phyloP scores from a whole-genome alignment of 2,329 filamentous ascomycete genomes.

The Zopfia rhizophila region DNA sequence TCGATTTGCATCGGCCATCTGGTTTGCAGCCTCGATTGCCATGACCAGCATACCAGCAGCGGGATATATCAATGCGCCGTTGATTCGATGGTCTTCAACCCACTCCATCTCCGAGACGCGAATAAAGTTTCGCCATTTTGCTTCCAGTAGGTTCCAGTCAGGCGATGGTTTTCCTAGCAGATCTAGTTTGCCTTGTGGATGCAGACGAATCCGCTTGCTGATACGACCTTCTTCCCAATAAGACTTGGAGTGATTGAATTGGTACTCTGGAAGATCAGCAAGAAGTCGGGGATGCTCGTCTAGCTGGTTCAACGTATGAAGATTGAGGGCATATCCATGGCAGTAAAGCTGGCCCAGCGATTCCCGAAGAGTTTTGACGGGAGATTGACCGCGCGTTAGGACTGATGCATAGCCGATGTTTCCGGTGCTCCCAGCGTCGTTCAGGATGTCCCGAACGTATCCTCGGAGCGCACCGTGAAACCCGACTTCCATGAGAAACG shows the following conservation, averaged over 20 bases:
- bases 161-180: constrained; percentile 26
- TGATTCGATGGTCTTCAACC: constrained; percentile 35
- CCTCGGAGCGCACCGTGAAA: constrained; percentile 27
- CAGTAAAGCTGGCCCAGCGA: constrained; percentile 31
- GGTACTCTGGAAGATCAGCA: constrained; percentile 42
- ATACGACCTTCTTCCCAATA: constrained; percentile 40
- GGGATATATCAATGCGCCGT: constrained; percentile 31
- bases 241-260: constrained; percentile 43
- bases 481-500: constrained; percentile 30
- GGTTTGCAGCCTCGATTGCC: constrained; percentile 36
- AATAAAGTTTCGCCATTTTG: constrained; percentile 37
- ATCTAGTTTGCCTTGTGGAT: constrained; percentile 24
- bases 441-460: constrained; percentile 18
- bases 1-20: constrained; percentile 11
- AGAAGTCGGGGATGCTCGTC: constrained; percentile 16
- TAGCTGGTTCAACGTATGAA: constrained; percentile 32
- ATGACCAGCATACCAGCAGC: constrained; percentile 38
- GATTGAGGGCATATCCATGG: constrained; percentile 29
- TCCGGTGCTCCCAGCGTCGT: constrained; percentile 19
- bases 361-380: too few species aligned
- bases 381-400: too few species aligned
- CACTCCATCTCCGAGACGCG: constrained; percentile 36
- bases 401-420: too few species aligned
- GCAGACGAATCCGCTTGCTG: constrained; percentile 28
- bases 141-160: constrained; percentile 25